Evolutionary conservation across 257 asterid genomes (phyloP).

Genomic region (Petrea volubilis): DNA sequence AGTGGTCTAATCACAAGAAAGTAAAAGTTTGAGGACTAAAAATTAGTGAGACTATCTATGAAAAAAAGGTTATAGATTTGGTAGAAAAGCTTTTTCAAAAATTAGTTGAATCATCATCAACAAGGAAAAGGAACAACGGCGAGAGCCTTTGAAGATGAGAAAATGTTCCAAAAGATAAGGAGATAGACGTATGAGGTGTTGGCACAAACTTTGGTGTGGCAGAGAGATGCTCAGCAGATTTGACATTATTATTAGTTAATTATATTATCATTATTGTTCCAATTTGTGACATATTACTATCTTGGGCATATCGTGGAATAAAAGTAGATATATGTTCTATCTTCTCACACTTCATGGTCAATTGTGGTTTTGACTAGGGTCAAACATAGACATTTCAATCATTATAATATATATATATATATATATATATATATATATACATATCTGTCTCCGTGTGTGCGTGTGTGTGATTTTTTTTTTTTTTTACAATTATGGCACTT

Average conservation of each 20-base stretch:
- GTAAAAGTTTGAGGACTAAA: constrained; percentile 27
- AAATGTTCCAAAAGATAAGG: constrained; percentile 71
- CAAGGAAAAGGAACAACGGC: constrained; percentile 9
- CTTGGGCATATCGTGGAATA: background rate
- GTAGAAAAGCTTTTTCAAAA: constrained; percentile 27
- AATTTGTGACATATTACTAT: background rate
- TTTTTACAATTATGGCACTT: too few species aligned
- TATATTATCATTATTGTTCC: background rate
- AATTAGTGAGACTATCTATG: constrained; percentile 34
- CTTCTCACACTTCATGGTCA: too few species aligned
- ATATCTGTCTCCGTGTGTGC: too few species aligned
- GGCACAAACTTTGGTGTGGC: constrained; percentile 20
- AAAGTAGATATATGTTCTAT: too few species aligned
- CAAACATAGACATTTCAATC: too few species aligned
- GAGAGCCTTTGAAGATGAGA: constrained; percentile 43
- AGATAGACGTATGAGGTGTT: constrained; percentile 39
- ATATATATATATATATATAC: too few species aligned
- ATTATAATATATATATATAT: too few species aligned
- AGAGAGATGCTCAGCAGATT: constrained; percentile 34
- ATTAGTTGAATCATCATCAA: constrained; percentile 22
- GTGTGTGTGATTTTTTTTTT: too few species aligned
- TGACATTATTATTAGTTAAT: constrained; percentile 20
- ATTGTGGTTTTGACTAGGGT: too few species aligned
- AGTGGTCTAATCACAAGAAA: constrained; percentile 17
- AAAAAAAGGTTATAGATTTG: constrained; percentile 23